phyloP scores from a whole-genome alignment of 345 rosid species.

The Geranium brycei region DNA sequence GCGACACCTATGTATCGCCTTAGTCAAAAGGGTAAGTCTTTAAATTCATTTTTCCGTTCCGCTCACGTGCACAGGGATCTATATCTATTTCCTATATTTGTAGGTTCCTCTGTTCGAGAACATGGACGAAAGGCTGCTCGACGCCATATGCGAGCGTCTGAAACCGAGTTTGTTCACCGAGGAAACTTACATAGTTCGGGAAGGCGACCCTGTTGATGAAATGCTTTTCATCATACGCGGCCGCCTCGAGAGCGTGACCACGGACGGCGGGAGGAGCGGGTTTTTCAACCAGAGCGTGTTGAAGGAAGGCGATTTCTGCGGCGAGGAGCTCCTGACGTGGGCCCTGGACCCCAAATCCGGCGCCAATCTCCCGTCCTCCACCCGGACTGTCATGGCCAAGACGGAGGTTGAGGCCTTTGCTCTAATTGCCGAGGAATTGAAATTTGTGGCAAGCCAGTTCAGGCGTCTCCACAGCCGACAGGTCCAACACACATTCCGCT shows the following conservation, averaged over 20 bases:
- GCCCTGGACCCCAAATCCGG: slow-evolving; percentile 91
- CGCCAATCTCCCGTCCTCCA: slow-evolving; percentile 86
- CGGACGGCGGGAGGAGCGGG: slow-evolving; percentile 94
- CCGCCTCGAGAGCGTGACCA: slow-evolving; percentile 85
- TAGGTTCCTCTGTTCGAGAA: slow-evolving; percentile 88
- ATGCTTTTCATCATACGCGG: slow-evolving; percentile 98
- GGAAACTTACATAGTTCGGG: slow-evolving; percentile 63
- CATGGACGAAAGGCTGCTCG: slow-evolving; percentile 91
- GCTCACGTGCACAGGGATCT: too few species aligned
- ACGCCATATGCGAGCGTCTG: slow-evolving; percentile 89
- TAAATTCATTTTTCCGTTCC: too few species aligned
- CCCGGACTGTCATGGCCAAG: slow-evolving; percentile 77
- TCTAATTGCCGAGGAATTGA: slow-evolving; percentile 72
- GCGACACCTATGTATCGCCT: slow-evolving; percentile 85
- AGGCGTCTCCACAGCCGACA: slow-evolving; percentile 90
- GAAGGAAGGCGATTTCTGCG: slow-evolving; percentile 91
- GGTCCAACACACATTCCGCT: slow-evolving; percentile 92
- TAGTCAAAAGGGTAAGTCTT: slow-evolving; percentile 72
- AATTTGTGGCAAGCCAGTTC: slow-evolving; percentile 89
- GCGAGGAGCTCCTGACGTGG: slow-evolving; percentile 94
- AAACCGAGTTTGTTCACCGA: slow-evolving; percentile 81
- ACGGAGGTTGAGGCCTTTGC: slow-evolving; percentile 92
- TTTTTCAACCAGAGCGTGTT: slow-evolving; percentile 73
- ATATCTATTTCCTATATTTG: neutral
- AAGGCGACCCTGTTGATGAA: slow-evolving; percentile 93